Evolutionary conservation across 805 yeast species (phyloP).

Genomic region (Schizosaccharomyces lindneri): DNA sequence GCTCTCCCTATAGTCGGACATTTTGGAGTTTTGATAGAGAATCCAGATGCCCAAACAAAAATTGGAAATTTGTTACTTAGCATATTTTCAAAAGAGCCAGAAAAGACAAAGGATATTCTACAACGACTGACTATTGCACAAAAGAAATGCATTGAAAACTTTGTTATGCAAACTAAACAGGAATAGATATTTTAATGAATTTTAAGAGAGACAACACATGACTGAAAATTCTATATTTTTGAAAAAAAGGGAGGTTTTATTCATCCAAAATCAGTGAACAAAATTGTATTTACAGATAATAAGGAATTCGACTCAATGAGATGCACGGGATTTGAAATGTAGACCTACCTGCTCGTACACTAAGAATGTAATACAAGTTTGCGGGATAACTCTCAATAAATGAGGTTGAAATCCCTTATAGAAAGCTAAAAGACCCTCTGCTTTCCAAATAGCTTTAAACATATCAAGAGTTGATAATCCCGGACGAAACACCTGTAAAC

Average conservation of each 20-base stretch:
- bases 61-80: neutral
- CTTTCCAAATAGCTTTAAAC: conserved; percentile 15
- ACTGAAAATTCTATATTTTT: neutral
- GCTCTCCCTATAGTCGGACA: neutral
- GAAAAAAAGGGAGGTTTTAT: neutral
- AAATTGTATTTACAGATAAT: neutral
- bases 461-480: neutral
- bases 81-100: neutral
- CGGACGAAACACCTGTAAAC: conserved; percentile 29
- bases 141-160: neutral
- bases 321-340: neutral
- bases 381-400: conserved; percentile 62
- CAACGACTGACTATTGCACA: neutral
- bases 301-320: neutral
- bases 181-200: neutral
- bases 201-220: neutral
- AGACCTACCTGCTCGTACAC: conserved; percentile 34
- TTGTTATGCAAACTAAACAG: neutral
- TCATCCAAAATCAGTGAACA: neutral
- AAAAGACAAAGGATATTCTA: neutral
- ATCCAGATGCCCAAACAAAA: neutral
- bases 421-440: conserved; percentile 41
- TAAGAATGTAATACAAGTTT: conserved; percentile 73
- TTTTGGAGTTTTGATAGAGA: neutral
- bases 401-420: conserved; percentile 70